These are phyloP conservation scores for Malassezia furfur DNA, from an alignment of 1,284 basidiomycete genomes.

Conservation along the genomic window DNA sequence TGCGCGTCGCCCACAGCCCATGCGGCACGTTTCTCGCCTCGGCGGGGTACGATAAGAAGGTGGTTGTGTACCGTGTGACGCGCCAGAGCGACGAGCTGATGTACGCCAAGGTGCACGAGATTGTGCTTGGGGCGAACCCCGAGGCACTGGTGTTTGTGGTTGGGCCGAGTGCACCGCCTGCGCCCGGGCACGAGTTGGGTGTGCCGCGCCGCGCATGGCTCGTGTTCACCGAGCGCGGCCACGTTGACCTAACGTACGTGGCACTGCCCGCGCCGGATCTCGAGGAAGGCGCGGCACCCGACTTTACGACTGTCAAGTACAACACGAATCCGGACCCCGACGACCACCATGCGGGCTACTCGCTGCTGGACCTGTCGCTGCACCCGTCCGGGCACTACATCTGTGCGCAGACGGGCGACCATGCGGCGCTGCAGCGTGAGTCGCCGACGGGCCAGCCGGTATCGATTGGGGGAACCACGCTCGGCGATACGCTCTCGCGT, in stretches of 20 bases:
- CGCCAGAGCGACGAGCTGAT: slow-evolving; percentile 9
- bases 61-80: slow-evolving; percentile 26
- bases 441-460: background rate
- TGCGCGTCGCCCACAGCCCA: slow-evolving; percentile 24
- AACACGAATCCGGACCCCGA: slow-evolving; percentile 34
- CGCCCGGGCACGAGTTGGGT: background rate
- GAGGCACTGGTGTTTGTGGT: background rate
- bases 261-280: slow-evolving; percentile 21
- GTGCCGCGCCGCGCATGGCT: background rate
- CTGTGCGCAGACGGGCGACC: slow-evolving; percentile 26
- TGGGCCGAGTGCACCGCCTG: background rate
- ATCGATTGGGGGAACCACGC: background rate
- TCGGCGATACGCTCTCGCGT: slow-evolving; percentile 17
- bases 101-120: background rate
- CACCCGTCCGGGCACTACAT: slow-evolving; percentile 31
- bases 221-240: slow-evolving; percentile 30
- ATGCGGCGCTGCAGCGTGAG: slow-evolving; percentile 7
- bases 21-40: slow-evolving; percentile 33
- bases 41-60: slow-evolving; percentile 35
- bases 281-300: slow-evolving; percentile 5
- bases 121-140: background rate
- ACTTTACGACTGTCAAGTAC: slow-evolving; percentile 25
- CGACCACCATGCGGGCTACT: slow-evolving; percentile 38
- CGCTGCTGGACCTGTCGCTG: slow-evolving; percentile 31
- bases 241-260: slow-evolving; percentile 33